Evolutionary conservation across 805 yeast species (phyloP).

Genomic region (Diddensiella transvaalensis): DNA sequence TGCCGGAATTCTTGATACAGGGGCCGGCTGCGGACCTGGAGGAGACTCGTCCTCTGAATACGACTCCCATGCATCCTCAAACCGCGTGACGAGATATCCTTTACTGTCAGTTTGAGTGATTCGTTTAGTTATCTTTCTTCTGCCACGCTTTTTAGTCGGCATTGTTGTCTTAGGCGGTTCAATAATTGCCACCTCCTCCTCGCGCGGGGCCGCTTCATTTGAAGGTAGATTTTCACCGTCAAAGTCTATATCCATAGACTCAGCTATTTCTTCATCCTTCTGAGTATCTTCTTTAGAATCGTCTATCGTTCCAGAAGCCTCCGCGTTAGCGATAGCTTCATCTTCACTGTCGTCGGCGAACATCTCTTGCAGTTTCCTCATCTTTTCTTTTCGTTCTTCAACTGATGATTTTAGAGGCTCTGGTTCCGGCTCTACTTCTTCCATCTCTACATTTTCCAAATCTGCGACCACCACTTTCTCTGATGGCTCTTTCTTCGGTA

Average conservation of each 20-base stretch:
- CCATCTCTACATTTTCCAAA: constrained; percentile 15
- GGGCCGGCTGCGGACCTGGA: constrained; percentile 7
- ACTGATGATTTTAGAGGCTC: neutral
- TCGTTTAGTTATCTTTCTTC: constrained; percentile 16
- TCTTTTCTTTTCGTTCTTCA: constrained; percentile 10
- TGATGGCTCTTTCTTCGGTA: constrained; percentile 12
- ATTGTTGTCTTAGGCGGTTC: neutral
- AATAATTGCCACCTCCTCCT: neutral
- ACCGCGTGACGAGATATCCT: constrained; percentile 18
- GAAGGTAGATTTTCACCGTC: neutral
- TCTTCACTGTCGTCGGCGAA: constrained; percentile 18
- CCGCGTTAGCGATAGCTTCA: neutral
- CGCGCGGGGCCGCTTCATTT: neutral
- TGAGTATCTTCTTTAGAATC: constrained; percentile 1
- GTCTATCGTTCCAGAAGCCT: neutral
- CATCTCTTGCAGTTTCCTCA: constrained; percentile 15
- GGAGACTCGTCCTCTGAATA: constrained; percentile 15
- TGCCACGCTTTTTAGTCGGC: constrained; percentile 6
- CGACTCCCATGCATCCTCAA: constrained; percentile 20
- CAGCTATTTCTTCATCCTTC: constrained; percentile 5
- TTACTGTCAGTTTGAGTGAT: constrained; percentile 15
- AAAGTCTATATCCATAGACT: constrained; percentile 3
- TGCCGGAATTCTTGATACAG: constrained; percentile 12
- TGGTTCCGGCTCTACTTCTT: constrained; percentile 13
- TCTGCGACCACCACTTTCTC: constrained; percentile 19